phyloP scores from a whole-genome alignment of 1,139 yeast genomes.

The Nakaseomyces uthaithaninus region DNA sequence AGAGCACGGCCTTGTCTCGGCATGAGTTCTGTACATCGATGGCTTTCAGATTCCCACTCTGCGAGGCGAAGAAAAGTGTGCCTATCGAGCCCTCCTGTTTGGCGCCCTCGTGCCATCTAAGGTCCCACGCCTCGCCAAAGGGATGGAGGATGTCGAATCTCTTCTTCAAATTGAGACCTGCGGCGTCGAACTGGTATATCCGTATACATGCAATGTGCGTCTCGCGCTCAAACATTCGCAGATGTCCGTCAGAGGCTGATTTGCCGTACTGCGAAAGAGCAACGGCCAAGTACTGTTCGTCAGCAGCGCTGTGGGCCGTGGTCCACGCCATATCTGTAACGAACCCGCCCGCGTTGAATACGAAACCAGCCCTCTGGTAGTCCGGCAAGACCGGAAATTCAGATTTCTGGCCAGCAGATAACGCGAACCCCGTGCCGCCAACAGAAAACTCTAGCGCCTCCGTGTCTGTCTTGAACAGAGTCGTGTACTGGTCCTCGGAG shows the following conservation, averaged over 20 bases:
- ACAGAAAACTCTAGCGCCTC: slow-evolving; percentile 17
- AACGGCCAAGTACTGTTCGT: slow-evolving; percentile 44
- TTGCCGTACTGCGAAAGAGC: slow-evolving; percentile 36
- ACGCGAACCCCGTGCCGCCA: slow-evolving; percentile 16
- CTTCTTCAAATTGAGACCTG: slow-evolving; percentile 26
- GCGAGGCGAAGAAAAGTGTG: slow-evolving; percentile 47
- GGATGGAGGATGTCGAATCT: slow-evolving; percentile 36
- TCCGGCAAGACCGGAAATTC: slow-evolving; percentile 31
- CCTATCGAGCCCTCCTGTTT: slow-evolving; percentile 31
- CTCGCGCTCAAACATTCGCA: slow-evolving; percentile 35
- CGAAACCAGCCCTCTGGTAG: slow-evolving; percentile 38
- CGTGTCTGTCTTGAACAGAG: slow-evolving; percentile 15
- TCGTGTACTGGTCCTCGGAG: slow-evolving; percentile 13
- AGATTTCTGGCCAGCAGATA: slow-evolving; percentile 16
- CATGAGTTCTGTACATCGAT: slow-evolving; percentile 35
- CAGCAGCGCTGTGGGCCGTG: slow-evolving; percentile 13
- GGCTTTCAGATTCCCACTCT: slow-evolving; percentile 56
- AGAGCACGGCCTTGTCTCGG: slow-evolving; percentile 24
- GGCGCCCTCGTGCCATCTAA: slow-evolving; percentile 44
- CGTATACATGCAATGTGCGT: slow-evolving; percentile 39
- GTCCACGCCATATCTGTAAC: slow-evolving; percentile 52
- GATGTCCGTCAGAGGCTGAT: slow-evolving; percentile 28
- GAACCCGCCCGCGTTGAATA: slow-evolving; percentile 48
- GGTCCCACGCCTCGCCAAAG: slow-evolving; percentile 47
- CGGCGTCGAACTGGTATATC: slow-evolving; percentile 40